phyloP scores from a whole-genome alignment of 495 filamentous ascomycete species.

The Ramalina intermedia region DNA sequence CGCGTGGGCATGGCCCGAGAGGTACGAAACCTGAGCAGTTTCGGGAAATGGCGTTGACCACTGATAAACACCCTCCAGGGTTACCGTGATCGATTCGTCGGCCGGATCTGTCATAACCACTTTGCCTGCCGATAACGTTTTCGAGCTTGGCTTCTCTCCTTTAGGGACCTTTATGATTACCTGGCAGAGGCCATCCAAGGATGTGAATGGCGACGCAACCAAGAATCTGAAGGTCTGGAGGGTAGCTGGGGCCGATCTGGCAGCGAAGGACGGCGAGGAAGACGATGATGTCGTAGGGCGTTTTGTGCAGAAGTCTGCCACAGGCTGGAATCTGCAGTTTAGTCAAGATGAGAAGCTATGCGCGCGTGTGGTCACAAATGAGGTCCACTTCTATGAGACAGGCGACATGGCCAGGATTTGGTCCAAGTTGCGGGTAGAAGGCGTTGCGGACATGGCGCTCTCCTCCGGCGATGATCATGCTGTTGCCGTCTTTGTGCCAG shows the following conservation, averaged over 20 bases:
- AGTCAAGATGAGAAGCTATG: slow-evolving; percentile 84
- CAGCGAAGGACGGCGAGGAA: slow-evolving; percentile 11
- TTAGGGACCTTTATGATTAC: slow-evolving; percentile 85
- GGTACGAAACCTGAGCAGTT: slow-evolving; percentile 29
- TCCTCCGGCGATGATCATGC: slow-evolving; percentile 78
- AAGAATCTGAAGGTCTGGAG: slow-evolving; percentile 98
- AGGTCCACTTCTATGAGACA: slow-evolving; percentile 92
- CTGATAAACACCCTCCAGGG: slow-evolving; percentile 29
- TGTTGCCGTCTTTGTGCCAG: slow-evolving; percentile 84
- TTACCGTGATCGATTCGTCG: slow-evolving; percentile 70
- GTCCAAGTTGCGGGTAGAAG: slow-evolving; percentile 90
- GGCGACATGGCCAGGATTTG: slow-evolving; percentile 71
- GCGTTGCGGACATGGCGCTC: slow-evolving; percentile 77
- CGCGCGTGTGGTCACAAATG: slow-evolving; percentile 86
- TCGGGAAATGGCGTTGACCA: neutral
- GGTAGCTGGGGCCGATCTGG: slow-evolving; percentile 37
- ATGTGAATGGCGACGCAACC: slow-evolving; percentile 77
- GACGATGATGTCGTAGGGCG: slow-evolving; percentile 64
- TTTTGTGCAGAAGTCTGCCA: slow-evolving; percentile 90
- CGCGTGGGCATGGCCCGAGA: slow-evolving; percentile 81
- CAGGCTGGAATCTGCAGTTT: slow-evolving; percentile 96
- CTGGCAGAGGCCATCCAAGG: slow-evolving; percentile 87
- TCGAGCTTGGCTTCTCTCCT: slow-evolving; percentile 88
- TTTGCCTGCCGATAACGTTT: slow-evolving; percentile 66
- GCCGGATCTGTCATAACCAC: slow-evolving; percentile 62